Base-by-base conservation (phyloP, 352 stramenopile species). In the Pelagophyceae sp. region DNA sequence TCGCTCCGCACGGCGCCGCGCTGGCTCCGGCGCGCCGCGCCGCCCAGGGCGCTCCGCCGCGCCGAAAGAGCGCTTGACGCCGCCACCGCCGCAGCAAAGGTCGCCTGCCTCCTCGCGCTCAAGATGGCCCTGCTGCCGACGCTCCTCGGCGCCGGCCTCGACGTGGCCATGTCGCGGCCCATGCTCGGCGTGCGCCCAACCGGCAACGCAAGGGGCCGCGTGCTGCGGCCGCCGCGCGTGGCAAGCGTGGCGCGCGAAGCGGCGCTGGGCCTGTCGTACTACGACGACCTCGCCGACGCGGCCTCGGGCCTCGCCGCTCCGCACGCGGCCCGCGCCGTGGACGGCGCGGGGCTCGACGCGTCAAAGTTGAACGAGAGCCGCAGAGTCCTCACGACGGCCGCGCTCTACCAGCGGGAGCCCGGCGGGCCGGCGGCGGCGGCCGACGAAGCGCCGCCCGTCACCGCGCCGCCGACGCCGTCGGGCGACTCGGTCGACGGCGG, bases 71-170 rank as follows among this genome's bases (percentile, higher is more conserved):
- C 32, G 40, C 76, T 74, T 25, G 81, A 87, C 74, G 84, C 81
- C 51, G 81, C 78, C 33, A 77, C 79, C 71, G 80, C 83, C 0
- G 84, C 89, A 54, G 91, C 96, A 17, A 98, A 98, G 81, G 94
- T 99, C 25, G 92, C 92, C 20, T 91, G 95, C 25, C 85, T 99
- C 31, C 81, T 98, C 32, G 87, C 97, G 79, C 86, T 98, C 40
- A 99, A 99, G 87, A 99, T 98, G 95, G 89, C 98, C 61, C 81
- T 98, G 38, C 83, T 98, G n/a, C 95, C 95, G 1, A 89, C 98
- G 63, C 76, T 96, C 0, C 85, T 98, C 31, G 95, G 95, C 0
- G 63, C 97, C 31, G 93, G 93, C 40, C 93, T 98, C 45, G 94
- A 98, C 82, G 89, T 92, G 27, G 90, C 92, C 25, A 96, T 38